A percentile compares a stretch with the other conserved stretches of the same genome.
Evolutionary conservation across 169 alveolate species (phyloP).

Genomic region (Babesia ovis): DNA sequence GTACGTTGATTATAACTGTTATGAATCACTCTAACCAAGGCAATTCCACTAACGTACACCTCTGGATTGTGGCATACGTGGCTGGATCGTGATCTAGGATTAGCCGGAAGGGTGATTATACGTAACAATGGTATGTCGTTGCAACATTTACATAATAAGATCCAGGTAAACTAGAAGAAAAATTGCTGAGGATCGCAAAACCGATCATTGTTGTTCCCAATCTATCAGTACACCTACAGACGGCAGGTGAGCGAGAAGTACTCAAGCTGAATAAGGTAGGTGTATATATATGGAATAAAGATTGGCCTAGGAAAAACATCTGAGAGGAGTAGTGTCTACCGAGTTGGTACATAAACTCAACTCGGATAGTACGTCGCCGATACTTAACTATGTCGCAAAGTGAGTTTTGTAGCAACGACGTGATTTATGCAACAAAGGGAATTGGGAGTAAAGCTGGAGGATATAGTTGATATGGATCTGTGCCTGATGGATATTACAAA

Average conservation of each 20-base stretch:
- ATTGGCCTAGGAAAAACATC: conserved; percentile 82
- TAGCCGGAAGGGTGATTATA: conserved; percentile 93
- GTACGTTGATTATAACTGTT: not conserved
- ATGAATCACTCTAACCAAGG: not conserved
- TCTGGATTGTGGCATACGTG: conserved; percentile 98
- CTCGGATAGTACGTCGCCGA: conserved; percentile 13
- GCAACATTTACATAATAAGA: not conserved
- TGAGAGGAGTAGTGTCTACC: conserved; percentile 84
- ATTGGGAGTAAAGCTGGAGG: conserved; percentile 66
- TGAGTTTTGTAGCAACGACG: conserved; percentile 1
- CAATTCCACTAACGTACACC: conserved; percentile 83
- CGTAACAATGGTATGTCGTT: conserved; percentile 68
- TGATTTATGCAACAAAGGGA: conserved; percentile 39
- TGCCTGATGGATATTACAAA: conserved; percentile 89
- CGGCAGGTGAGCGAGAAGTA: conserved; percentile 78
- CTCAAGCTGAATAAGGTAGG: conserved; percentile 53
- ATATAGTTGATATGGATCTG: conserved; percentile 85
- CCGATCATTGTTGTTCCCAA: conserved; percentile 92
- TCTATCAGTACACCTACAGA: conserved; percentile 92
- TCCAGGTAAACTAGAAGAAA: conserved; percentile 72
- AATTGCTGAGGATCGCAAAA: conserved; percentile 81
- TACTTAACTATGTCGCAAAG: conserved; percentile 45
- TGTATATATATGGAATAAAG: not conserved
- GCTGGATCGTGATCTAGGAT: conserved; percentile 95
- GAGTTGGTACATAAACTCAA: conserved; percentile 43